Base-by-base conservation (phyloP, 495 filamentous ascomycete genomes). In the Penicillium silybi region DNA sequence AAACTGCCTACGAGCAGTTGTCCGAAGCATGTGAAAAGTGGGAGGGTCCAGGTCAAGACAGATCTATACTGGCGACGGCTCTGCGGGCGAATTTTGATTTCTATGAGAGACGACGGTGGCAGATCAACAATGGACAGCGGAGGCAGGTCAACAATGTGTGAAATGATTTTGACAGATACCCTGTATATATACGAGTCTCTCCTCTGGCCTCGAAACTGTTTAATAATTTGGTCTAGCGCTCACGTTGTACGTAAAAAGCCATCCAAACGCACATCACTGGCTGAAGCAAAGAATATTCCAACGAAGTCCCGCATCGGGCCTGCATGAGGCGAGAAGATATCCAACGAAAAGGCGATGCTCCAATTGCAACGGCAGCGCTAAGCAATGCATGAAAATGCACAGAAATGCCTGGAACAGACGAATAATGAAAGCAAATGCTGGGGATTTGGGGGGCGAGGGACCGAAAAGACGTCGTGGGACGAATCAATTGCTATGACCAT, bases 21-120 rank as follows among this genome's bases (percentile, higher is more conserved):
- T 46, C 49, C 22, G 10, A 26, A 4, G 42, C 62, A 0, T 53
- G 66, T 15, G 50, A 60, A n/a, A 26, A 16, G 2, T 70, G 66
- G 68, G 44, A 65, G 18, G 32, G 42, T 5, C 23, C 37, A 7
- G 25, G 11, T 5, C 34, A 29, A 11, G 38, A 16, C 15, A 34
- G 6, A 1, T 45, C 58, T 8, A 74, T 77, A 22, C 55, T 77
- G 20, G 41, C 48, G 6, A 27, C 42, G 52, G 61, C 44, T 8
- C 44, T 77, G 25, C 63, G 20, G 22, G 71, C 63, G 9, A 72
- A 70, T 54, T 76, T 76, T 50, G 62, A 67, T 42, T 56, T 48
- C 11, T 58, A 73, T 37, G 57, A 63, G 35, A 46, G 35, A 2
- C 7, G 62, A n/a, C 59, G 63, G 15, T 19, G 17, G 29, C 41